Conservation (phyloP, 2,329 filamentous ascomycete genomes). For the Diaporthe sp. region DNA sequence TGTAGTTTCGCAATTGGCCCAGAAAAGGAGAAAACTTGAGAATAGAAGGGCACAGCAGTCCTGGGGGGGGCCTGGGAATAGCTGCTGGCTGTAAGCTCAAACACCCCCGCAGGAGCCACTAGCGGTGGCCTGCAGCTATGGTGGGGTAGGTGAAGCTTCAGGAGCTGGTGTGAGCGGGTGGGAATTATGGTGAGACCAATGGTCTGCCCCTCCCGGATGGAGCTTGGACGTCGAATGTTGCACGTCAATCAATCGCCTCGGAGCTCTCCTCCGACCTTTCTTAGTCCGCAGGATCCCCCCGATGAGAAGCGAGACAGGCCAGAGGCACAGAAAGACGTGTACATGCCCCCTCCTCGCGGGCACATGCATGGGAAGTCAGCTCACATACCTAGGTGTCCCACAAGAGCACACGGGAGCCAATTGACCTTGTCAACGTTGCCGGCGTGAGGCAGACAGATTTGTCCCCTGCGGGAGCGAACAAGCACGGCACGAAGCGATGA, state of each 20-base stretch:
- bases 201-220: not conserved
- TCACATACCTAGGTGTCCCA: not conserved
- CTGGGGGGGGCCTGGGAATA: not conserved
- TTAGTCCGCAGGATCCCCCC: not conserved
- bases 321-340: not conserved
- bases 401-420: not conserved
- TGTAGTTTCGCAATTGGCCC: not conserved
- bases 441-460: not conserved
- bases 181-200: not conserved
- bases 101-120: constrained; percentile 4
- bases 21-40: not conserved
- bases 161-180: constrained; percentile 5
- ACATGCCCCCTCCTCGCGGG: not conserved
- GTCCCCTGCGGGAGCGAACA: not conserved
- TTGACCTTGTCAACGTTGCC: not conserved
- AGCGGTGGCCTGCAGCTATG: constrained; percentile 12
- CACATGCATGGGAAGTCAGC: not conserved
- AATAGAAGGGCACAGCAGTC: not conserved
- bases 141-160: constrained; percentile 22
- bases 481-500: not conserved
- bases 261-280: not conserved
- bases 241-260: not conserved
- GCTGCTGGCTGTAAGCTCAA: constrained; percentile 14
- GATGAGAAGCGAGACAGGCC: not conserved
- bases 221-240: not conserved